These are phyloP conservation scores for Solanum hybrid DNA, from an alignment of 305 asterid species.

Conservation along the genomic window DNA sequence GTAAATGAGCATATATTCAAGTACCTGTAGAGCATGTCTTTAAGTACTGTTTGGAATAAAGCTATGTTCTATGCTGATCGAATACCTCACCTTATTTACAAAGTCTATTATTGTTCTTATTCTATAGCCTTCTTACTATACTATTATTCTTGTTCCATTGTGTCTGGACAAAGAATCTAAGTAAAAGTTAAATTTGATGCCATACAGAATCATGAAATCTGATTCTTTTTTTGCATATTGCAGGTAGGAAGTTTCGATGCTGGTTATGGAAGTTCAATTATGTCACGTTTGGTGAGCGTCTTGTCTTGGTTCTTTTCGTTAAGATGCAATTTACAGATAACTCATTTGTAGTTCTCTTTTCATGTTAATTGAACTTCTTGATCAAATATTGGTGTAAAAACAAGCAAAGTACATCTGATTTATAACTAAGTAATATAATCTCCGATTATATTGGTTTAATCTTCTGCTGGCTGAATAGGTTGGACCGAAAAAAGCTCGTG, in stretches of 20 bases:
- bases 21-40: not conserved
- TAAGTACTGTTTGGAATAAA: not conserved
- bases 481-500: slow-evolving; percentile 89
- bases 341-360: not conserved
- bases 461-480: slow-evolving; percentile 26
- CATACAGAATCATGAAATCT: not conserved
- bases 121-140: not conserved
- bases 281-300: slow-evolving; percentile 68
- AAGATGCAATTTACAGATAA: not conserved
- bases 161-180: not conserved
- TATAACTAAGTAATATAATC: not conserved
- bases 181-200: not conserved
- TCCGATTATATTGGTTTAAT: not conserved
- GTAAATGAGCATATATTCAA: not conserved
- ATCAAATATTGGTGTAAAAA: not conserved
- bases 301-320: not conserved
- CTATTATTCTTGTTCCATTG: not conserved
- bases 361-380: not conserved
- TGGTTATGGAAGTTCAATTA: slow-evolving; percentile 85
- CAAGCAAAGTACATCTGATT: not conserved
- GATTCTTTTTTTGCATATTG: not conserved
- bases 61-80: not conserved
- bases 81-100: not conserved
- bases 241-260: slow-evolving; percentile 99
- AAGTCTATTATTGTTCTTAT: not conserved